Evolutionary conservation across 768 basidiomycete species (phyloP), one percentile per base, ranked within the genome.

Genomic region (Russula sp.): DNA sequence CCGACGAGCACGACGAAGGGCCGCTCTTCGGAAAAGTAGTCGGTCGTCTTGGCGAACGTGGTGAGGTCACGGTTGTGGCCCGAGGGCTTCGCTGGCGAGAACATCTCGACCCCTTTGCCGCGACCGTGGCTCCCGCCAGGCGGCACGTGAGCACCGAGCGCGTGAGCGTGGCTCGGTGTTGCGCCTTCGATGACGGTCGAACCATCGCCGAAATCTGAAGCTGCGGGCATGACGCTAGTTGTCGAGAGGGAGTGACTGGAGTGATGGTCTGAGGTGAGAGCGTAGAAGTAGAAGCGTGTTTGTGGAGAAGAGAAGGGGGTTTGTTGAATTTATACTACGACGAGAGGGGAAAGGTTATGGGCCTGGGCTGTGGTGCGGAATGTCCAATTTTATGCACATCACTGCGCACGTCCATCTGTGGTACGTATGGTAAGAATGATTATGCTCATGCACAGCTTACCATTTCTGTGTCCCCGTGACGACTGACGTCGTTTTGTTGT

Each of bases 1-100:
- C 79, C 80, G 61, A 92, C 89, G 2, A 77, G 80, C 53, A 92
- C 79, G 68, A 90, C 87, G 78, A 90, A 92, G 0, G 86, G 85
- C 49, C 87, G 76, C 32, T 86, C 82, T 62, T 83, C 79, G 7
- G 83, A 68, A 56, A 72, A 68, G 57, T 70, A 71, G 51, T 73
- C 66, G 1, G 38, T 3, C n/a, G 34, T 61, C 36, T 51, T 59
- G 30, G 69, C 40, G 38, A 68, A 58, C 2, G 52, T 59, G 32
- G 11, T 52, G 6, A 16, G 0, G 5, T 40, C 38, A 40, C 38
- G 38, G 16, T 18, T 2, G 28, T 30, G 18, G 38, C 38, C 38
- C 2, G 14, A 40, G 38, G 38, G 1, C 24, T 51, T 57, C 6
- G 5, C 13, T 9, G 8, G 0, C 4, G 53, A 18, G 32, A 26